Conservation (phyloP, 495 filamentous ascomycete species). For the Lasiosphaeris hirsuta region DNA sequence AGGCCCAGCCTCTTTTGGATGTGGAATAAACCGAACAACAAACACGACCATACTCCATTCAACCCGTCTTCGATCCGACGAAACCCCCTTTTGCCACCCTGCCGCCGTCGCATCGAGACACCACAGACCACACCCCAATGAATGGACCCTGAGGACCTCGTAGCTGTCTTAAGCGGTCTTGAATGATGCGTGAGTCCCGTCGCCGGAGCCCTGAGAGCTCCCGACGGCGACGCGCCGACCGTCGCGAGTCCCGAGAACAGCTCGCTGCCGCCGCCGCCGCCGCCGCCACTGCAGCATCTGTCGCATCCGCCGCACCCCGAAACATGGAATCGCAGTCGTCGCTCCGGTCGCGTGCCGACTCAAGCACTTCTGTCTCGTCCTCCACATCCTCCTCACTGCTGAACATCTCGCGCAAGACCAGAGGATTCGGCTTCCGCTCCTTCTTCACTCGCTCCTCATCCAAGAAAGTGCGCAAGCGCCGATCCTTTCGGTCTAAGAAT, state of each 20-base stretch:
- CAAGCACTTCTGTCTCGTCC: conserved; percentile 38
- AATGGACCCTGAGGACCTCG: conserved; percentile 20
- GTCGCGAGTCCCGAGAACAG: conserved; percentile 45
- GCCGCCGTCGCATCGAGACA: conserved; percentile 8
- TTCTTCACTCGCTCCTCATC: conserved; percentile 39
- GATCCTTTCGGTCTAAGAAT: conserved; percentile 44
- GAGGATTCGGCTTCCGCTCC: conserved; percentile 38
- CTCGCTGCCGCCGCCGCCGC: conserved; percentile 32
- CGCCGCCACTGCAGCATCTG: conserved; percentile 27
- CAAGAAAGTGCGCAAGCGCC: conserved; percentile 42
- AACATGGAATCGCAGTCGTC: conserved; percentile 13
- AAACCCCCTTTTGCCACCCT: background rate
- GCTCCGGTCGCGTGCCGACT: conserved; percentile 35
- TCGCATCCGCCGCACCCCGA: conserved; percentile 34
- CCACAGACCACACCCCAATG: conserved; percentile 17
- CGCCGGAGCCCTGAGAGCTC: conserved; percentile 49
- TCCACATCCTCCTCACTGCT: conserved; percentile 46
- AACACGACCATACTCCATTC: background rate
- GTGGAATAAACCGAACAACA: conserved; percentile 15
- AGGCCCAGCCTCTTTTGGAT: conserved; percentile 1
- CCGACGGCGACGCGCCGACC: conserved; percentile 47
- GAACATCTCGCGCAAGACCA: conserved; percentile 41
- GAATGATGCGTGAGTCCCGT: conserved; percentile 45
- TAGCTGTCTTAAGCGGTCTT: conserved; percentile 16
- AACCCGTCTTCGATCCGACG: background rate